Evolutionary conservation across 1,284 basidiomycete genomes (phyloP), one percentile per base, ranked within the genome.

Genomic region (Cryptococcus floricola): DNA sequence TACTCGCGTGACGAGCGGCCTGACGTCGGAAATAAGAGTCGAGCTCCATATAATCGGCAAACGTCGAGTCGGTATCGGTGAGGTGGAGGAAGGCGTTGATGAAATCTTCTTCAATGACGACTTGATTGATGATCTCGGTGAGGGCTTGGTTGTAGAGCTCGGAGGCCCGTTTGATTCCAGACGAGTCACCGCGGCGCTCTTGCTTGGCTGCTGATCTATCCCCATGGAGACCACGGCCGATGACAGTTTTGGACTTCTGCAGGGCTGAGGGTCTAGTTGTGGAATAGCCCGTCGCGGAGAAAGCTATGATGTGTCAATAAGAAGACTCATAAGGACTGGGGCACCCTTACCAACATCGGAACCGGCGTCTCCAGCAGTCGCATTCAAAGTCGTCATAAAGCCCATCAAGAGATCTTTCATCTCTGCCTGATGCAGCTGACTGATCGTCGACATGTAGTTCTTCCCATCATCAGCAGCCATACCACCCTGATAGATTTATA

Each of bases 21-120:
- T 96, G 89, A 39, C 94, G 82, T 25, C 90, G 82, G 80, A 97
- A 98, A 77, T 96, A 98, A 54, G 87, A 89, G 71, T 98, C 95
- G 59, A 98, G 79, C 48, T 87, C 86, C 85, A 93, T 91, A 68
- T 96, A 94, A 76, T 98, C 95, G 9, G 95, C 95, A 75, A 93
- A 98, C 0, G 95, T 97, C 18, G 91, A 81, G 25, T 85, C 85
- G 45, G 86, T 84, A 67, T 95, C 91, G 61, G 89, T 87, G 70
- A 96, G 88, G 70, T 95, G 92, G 45, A 98, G 79, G 73, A 98
- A 93, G 65, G 94, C 89, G 9, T 87, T 84, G 60, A 98, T 86
- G 76, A 98, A 98, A 16, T 86, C 85, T 69, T 89, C 86, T 77
- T 98, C 95, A 10, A 83, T 83, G 56, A 87, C 85, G 14, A 98